These are phyloP conservation scores for Aphanomyces invadans DNA, from an alignment of 352 stramenopile genomes.

Conservation along the genomic window DNA sequence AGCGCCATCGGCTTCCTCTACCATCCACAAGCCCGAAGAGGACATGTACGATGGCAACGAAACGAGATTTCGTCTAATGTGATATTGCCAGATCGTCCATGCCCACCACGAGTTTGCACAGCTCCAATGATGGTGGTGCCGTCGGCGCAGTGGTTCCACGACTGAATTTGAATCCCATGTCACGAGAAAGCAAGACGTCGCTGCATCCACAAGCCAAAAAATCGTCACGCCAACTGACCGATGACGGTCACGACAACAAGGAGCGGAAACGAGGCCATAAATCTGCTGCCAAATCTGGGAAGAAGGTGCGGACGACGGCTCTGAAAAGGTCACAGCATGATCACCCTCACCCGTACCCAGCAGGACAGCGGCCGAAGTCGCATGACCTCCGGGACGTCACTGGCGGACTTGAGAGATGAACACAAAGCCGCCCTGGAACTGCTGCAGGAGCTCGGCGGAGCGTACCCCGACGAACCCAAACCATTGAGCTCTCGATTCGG, in stretches of 20 bases:
- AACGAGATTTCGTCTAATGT: too few relatives aligned
- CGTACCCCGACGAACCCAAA: conserved; percentile 34
- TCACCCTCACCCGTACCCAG: too few relatives aligned
- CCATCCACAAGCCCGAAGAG: background rate
- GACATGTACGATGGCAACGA: too few relatives aligned
- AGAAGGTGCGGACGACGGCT: conserved; percentile 5
- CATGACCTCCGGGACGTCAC: conserved; percentile 36
- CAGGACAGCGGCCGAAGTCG: background rate
- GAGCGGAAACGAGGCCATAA: conserved; percentile 14
- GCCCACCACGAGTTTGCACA: background rate
- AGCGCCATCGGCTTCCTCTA: background rate
- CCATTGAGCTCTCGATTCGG: conserved; percentile 1
- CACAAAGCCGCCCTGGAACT: conserved; percentile 63
- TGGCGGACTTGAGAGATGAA: conserved; percentile 66
- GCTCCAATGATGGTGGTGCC: background rate
- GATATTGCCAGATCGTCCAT: background rate
- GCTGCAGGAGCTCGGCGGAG: conserved; percentile 58
- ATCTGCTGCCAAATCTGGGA: background rate
- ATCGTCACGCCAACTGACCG: conserved; percentile 20
- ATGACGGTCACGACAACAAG: conserved; percentile 27
- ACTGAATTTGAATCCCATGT: background rate
- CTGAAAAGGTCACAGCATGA: background rate
- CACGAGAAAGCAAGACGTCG: conserved; percentile 22
- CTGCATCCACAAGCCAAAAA: background rate
- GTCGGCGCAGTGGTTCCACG: background rate